Base-by-base conservation (phyloP, 2,329 filamentous ascomycete genomes). In the Neonectria punicea region DNA sequence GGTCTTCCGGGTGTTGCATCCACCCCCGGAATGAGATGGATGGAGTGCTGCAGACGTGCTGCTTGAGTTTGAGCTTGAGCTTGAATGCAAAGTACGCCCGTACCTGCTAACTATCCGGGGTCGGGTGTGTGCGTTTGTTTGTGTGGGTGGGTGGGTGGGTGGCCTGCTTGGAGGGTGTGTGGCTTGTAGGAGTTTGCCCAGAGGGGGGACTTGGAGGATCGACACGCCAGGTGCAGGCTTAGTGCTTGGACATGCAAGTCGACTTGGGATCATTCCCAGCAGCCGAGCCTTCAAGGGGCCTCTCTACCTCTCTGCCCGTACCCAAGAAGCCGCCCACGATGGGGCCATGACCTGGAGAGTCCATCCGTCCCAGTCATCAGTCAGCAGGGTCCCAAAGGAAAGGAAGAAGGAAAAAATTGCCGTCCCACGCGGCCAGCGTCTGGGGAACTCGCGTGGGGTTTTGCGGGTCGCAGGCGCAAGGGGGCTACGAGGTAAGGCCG, bases 401-500 rank as follows among this genome's bases (percentile, higher is more conserved):
- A 25, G 25, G 25, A 25, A 25, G 25, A 25, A 25, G 5, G 5
- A 25, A 34, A 34, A 34, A 34, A 34, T 34, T 34, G 32, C 47
- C 53, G 55, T 41, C 64, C 63, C 58, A 73, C 61, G 67, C 51
- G 68, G 60, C 59, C 64, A 65, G 67, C 68, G 61, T 77, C 75
- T 71, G 76, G 76, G 76, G 76, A 77, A 76, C 53, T 71, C 64
- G 64, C 71, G 71, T 73, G 70, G 68, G 67, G 65, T 70, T 68
- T 50, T 50, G 67, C 64, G 64, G 62, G 46, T 58, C 69, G 63
- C 68, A 36, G 64, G 46, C 59, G 25, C 11, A 46, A 53, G 58
- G 66, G 65, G 63, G 76, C 75, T 75, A 73, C 76, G 74, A 77
- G 67, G 75, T 76, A 77, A 75, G 67, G 76, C 76, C 75, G 74